These are phyloP conservation scores for Aspergillus sp. DNA, from an alignment of 2,329 filamentous ascomycete species.

Conservation along the genomic window DNA sequence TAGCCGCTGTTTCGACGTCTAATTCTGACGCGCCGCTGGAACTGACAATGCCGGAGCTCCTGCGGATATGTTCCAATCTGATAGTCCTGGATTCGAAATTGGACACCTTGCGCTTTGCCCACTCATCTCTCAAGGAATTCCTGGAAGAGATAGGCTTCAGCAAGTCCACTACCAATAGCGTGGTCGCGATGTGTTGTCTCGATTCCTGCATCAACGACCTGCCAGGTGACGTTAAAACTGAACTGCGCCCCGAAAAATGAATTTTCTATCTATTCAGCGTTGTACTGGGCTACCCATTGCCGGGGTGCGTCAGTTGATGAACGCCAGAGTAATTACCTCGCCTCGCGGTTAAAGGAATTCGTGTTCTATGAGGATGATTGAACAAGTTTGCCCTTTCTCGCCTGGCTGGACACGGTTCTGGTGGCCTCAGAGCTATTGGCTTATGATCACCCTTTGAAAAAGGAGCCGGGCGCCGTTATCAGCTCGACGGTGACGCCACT, in stretches of 20 bases:
- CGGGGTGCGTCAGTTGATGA: neutral
- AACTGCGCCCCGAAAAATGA: neutral
- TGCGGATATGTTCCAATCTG: neutral
- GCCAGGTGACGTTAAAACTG: neutral
- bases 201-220: neutral
- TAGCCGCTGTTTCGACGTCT: neutral
- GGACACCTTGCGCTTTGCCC: neutral
- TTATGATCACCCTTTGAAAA: too few relatives aligned
- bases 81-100: neutral
- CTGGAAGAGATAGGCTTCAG: neutral
- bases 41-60: neutral
- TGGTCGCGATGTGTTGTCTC: neutral
- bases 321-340: neutral
- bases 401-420: neutral
- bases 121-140: neutral
- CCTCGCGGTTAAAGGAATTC: neutral
- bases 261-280: neutral
- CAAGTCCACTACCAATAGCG: neutral
- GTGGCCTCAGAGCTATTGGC: too few relatives aligned
- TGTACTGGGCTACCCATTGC: neutral
- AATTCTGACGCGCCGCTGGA: neutral
- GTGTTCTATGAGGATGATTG: neutral
- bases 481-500: neutral
- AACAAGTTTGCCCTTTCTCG: neutral
- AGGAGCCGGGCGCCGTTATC: too few relatives aligned